phyloP scores from a whole-genome alignment of 2,329 filamentous ascomycete species.

The Fusarium mexicanum region DNA sequence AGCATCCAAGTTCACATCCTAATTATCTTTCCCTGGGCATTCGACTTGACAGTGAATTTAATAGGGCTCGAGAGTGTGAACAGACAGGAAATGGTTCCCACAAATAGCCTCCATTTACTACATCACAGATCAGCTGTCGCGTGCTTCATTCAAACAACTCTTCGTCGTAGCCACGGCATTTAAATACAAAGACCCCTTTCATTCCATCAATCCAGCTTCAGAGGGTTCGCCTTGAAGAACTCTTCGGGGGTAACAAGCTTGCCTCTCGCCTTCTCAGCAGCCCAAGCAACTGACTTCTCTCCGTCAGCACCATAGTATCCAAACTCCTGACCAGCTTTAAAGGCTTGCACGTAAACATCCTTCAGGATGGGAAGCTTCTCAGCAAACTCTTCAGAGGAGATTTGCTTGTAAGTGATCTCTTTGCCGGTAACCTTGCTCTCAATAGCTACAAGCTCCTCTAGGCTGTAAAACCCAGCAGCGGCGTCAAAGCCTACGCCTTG shows the following conservation, averaged over 20 bases:
- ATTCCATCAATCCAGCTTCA: background rate
- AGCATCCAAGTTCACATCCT: background rate
- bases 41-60: background rate
- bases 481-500: constrained; percentile 56
- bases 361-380: constrained; percentile 11
- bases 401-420: constrained; percentile 38
- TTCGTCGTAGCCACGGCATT: too few species aligned
- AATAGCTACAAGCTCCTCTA: constrained; percentile 51
- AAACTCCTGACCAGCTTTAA: constrained; percentile 29
- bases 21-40: too few species aligned
- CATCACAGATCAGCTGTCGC: too few species aligned
- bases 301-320: constrained; percentile 36
- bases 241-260: constrained; percentile 36
- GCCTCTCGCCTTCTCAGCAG: constrained; percentile 29
- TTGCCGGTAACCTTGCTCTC: constrained; percentile 54
- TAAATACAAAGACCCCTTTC: fast-evolving
- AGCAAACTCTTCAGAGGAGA: constrained; percentile 31
- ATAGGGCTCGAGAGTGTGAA: background rate
- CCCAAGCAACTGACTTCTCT: constrained; percentile 35
- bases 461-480: constrained; percentile 51
- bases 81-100: background rate
- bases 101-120: background rate
- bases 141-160: too few species aligned
- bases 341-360: constrained; percentile 17
- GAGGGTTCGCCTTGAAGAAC: constrained; percentile 28